Base-by-base conservation (phyloP, 2,329 filamentous ascomycete genomes). In the Gremmenia infestans region DNA sequence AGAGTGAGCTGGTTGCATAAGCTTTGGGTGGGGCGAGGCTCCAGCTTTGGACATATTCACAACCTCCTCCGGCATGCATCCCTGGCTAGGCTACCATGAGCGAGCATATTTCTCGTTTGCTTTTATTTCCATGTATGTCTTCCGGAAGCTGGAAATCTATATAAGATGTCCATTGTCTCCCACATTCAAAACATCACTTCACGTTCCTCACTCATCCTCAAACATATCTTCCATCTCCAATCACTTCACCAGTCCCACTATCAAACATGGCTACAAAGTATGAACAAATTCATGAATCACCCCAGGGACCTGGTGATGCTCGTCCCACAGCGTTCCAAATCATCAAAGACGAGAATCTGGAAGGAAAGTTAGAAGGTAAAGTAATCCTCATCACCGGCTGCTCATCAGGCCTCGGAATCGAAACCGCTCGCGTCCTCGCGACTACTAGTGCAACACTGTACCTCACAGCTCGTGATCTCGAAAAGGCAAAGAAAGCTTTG, bases 341-440 rank as follows among this genome's bases (percentile, higher is more conserved):
- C 47, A 50, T 72, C 48, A 50, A 70, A 42, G 69, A 72, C 53
- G 66, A 70, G 52, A 59, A 51, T 2, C 54, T 67, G 12, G 43
- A 50, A n/a, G 54, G 32, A 22, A 64, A 60, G 48, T 50, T 70
- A 77, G 60, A 76, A 75, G 71, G 68, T 52, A 72, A 71, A 58
- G 65, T 68, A 12, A 62, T 72, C 23, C 55, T 74, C 25, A 65
- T 74, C 55, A 73, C 72, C 5, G 72, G 72, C 22, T 65, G 60
- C 36, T 71, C 70, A 11, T 69, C 69, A 1, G 71, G 71, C 14
- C 64, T 73, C 19, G 72, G 72, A 7, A 61, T 72, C 49, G 71
- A 72, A 55, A 73, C 71, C 7, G 71, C 68, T 19, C 65, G 63
- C 8, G 71, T 70, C 1, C 59, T 74, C 4, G 61, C 63, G 35